Base-by-base conservation (phyloP, 2,329 filamentous ascomycete species). In the Diaporthe capsici region DNA sequence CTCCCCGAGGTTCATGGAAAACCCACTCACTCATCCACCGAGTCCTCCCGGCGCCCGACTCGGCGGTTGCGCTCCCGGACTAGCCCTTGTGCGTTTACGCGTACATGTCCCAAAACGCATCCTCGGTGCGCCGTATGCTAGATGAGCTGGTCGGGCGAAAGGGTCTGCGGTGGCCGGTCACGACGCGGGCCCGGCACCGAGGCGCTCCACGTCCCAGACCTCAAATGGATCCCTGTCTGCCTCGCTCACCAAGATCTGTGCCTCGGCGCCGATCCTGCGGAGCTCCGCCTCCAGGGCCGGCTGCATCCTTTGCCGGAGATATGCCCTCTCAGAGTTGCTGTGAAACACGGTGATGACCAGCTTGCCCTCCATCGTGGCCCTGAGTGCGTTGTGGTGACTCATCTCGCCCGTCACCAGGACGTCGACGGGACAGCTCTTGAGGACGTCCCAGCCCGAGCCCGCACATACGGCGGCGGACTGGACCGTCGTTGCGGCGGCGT, bases 331-430 rank as follows among this genome's bases (percentile, higher is more conserved):
- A 0, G 94, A 97, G 84, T 98, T 98, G 80, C 94, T 96, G 83
- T 99, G 97, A 80, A 98, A 98, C 65, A 98, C 89, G 55, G 93
- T 94, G 71, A 98, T 90, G 0, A 98, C 94, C 73, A 92, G 93
- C 78, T 93, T 93, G 1, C 96, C 96, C 75, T 92, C 90, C 86
- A 98, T 96, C 39, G 94, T 95, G 1, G 95, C 95, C 53, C 94
- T 91, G 75, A 99, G 89, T 4, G 96, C 95, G 78, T 97, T 95
- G 82, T 99, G 97, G 82, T 99, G 97, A 80, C 92, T 94, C 88
- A 98, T 91, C 86, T 99, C 97, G 2, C 97, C 97, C 0, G 95
- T 98, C 79, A 99, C 94, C 5, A 97, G 85, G 53, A 98, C 84
- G 81, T 98, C 95, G 0, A 95, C 95, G 57, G 90, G 87, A 3